Evolutionary conservation across 352 stramenopile species (phyloP), one percentile per base, ranked within the genome.

Genomic region (Phytophthora litchii): DNA sequence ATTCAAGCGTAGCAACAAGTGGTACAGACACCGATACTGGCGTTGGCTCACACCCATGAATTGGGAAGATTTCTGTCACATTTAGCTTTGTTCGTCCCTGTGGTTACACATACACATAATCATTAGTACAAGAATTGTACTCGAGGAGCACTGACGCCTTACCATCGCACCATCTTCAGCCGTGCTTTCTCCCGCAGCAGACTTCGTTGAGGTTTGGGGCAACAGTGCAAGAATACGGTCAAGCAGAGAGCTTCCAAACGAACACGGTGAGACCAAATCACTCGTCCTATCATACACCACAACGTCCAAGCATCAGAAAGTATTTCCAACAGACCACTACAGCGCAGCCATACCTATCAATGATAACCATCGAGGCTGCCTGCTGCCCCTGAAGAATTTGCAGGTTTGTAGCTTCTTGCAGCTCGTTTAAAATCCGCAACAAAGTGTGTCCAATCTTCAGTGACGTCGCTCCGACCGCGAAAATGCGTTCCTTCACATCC

Each of bases 401-500:
- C 27, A 70, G 49, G 9, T 23, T 75, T 19, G 62, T 58, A 23
- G 87, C 81, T 57, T 88, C 71, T 44, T 89, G 49, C 5, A 83
- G 17, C 20, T 90, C 76, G 46, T 83, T 72, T 48, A 91, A 53
- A 16, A 89, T 91, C 13, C 65, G 68, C 44, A 86, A 65, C 49
- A 94, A 47, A 6, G 84, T 94, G 50, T 94, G 80, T 8, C 84
- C 84, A 19, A 94, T 86, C 54, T 94, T 94, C 31, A 91, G 64
- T 8, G 81, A 91, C 8, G 81, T 91, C 0, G 66, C 69, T 16
- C 84, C 84, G n/a, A 91, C 43, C 1, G 81, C 71, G 42, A 84
- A 91, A 32, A 94, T 89, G 14, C 74, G 74, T 6, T 91, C 80
- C 20, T 85, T 86, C 8, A 85, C 78, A 34, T 92, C 75, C 8